phyloP scores from a whole-genome alignment of 345 rosid genomes.

The Theobroma cacao region DNA sequence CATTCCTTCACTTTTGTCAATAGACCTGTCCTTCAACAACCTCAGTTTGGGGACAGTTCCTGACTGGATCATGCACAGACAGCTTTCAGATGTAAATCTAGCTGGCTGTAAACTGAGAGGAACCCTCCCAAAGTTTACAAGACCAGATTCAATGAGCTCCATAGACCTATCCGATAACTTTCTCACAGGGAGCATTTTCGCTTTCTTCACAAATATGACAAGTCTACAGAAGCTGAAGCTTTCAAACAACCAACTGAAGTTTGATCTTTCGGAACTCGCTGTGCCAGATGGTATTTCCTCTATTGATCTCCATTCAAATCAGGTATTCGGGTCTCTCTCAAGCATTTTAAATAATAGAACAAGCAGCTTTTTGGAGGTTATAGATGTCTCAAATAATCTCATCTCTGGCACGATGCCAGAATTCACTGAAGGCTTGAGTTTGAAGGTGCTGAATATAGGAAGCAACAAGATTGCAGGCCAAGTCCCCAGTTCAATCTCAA shows the following conservation, averaged over 20 bases:
- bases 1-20: conserved; percentile 63
- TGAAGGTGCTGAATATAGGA: conserved; percentile 67
- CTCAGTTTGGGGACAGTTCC: conserved; percentile 71
- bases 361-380: conserved; percentile 61
- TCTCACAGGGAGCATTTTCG: conserved; percentile 54
- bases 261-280: conserved; percentile 52
- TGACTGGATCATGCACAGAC: conserved; percentile 58
- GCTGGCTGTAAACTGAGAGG: conserved; percentile 86
- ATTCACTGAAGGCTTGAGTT: conserved; percentile 51
- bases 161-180: conserved; percentile 75
- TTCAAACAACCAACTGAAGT: conserved; percentile 68
- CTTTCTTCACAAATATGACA: conserved; percentile 54
- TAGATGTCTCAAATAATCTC: conserved; percentile 64
- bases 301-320: conserved; percentile 70
- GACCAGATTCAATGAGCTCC: conserved; percentile 54
- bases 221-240: conserved; percentile 67
- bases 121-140: conserved; percentile 57
- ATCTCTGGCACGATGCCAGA: conserved; percentile 73
- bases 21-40: conserved; percentile 85
- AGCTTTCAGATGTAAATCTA: conserved; percentile 59
- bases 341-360: conserved; percentile 67
- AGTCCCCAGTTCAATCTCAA: conserved; percentile 75
- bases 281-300: conserved; percentile 60
- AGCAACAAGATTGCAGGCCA: conserved; percentile 74
- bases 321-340: conserved; percentile 60